Percentiles rank a stretch among this genome's conserved stretches.
phyloP scores from a whole-genome alignment of 345 rosid species.

The Populus ilicifolia region DNA sequence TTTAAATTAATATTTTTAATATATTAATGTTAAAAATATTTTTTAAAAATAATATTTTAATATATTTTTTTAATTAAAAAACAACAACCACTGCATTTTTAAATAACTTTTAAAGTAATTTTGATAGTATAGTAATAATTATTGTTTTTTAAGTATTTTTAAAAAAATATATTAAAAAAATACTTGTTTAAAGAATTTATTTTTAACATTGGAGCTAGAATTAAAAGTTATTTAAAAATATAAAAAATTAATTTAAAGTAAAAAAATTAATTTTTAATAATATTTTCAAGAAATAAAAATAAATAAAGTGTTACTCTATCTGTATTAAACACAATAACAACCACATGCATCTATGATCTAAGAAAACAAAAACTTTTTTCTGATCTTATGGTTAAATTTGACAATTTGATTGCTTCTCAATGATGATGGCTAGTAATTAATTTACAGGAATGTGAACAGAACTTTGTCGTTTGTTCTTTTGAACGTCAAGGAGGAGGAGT shows the following conservation, averaged over 20 bases:
- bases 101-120: fast-evolving
- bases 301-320: too few relatives aligned
- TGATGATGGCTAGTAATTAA: background rate
- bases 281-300: too few relatives aligned
- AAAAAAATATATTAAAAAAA: too few relatives aligned
- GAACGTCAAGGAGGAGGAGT: background rate
- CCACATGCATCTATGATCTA: background rate
- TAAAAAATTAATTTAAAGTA: too few relatives aligned
- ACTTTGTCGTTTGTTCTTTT: background rate
- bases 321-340: background rate
- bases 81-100: fast-evolving
- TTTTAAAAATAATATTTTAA: too few relatives aligned
- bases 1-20: too few relatives aligned
- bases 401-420: background rate
- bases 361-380: background rate
- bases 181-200: too few relatives aligned
- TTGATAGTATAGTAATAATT: fast-evolving
- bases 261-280: too few relatives aligned
- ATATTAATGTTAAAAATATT: fast-evolving
- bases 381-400: background rate
- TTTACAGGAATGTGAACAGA: background rate
- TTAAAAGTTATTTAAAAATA: too few relatives aligned
- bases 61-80: too few relatives aligned
- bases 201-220: too few relatives aligned
- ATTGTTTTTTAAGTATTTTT: too few relatives aligned